Percentiles rank a stretch among this genome's conserved stretches.
phyloP scores from a whole-genome alignment of 495 filamentous ascomycete species.

The Tuber indicum region DNA sequence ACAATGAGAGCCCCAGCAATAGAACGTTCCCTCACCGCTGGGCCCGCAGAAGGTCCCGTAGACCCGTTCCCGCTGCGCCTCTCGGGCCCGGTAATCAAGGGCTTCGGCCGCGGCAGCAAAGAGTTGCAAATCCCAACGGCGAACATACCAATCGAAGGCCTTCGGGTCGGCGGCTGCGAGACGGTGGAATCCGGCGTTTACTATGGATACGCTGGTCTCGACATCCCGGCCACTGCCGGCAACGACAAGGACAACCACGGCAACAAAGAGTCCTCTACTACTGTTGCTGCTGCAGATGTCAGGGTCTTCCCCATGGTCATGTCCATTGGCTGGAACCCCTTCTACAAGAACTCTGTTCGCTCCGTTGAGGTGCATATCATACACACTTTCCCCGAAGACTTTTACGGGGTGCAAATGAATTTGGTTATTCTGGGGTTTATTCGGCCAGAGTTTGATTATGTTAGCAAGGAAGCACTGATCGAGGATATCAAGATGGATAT shows the following conservation, averaged over 20 bases:
- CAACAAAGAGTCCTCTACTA: slow-evolving; percentile 9
- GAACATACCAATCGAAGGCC: slow-evolving; percentile 78
- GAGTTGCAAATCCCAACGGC: slow-evolving; percentile 96
- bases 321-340: slow-evolving; percentile 92
- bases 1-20: slow-evolving; percentile 35
- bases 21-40: slow-evolving; percentile 57
- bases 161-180: slow-evolving; percentile 61
- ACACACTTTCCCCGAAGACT: slow-evolving; percentile 64
- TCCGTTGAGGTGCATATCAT: slow-evolving; percentile 90
- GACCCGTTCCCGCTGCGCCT: slow-evolving; percentile 74
- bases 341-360: slow-evolving; percentile 78
- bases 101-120: slow-evolving; percentile 88
- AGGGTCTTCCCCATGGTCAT: slow-evolving; percentile 79
- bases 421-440: slow-evolving; percentile 80
- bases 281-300: slow-evolving; percentile 22
- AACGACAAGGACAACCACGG: background rate
- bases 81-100: slow-evolving; percentile 77
- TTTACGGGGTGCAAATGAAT: slow-evolving; percentile 75
- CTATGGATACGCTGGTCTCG: slow-evolving; percentile 75
- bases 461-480: slow-evolving; percentile 70
- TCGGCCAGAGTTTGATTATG: slow-evolving; percentile 82
- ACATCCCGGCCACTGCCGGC: slow-evolving; percentile 43
- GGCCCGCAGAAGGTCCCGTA: slow-evolving; percentile 62
- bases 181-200: slow-evolving; percentile 74
- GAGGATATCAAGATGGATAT: slow-evolving; percentile 85